Evolutionary conservation across 169 alveolate species (phyloP), one percentile per base, ranked within the genome.

Genomic region (Theileria annulata): DNA sequence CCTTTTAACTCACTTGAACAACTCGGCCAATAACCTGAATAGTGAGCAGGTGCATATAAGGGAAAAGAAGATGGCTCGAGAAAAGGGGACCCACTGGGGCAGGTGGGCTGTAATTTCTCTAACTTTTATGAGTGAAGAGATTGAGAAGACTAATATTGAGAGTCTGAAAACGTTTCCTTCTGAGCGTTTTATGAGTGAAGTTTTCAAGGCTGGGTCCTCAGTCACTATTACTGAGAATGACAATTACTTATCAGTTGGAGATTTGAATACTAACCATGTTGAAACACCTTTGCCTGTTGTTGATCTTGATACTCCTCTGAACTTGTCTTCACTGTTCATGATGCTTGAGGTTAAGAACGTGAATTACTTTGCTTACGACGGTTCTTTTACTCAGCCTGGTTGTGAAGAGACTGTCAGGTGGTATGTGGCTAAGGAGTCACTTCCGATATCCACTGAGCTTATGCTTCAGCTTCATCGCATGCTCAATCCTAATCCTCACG

Each of bases 61-160:
- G 30, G 79, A 72, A 56, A 77, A 83, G 77, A 63, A 73, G 47
- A 47, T 72, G 59, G 84, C 89, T n/a, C 60, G 89, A 17, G 75
- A 75, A n/a, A 60, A 47, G 28, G 66, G 66, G 23, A 73, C 78
- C 4, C 88, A 67, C 54, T 71, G 80, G 86, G 88, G 87, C 27
- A 84, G 90, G 59, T 93, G 95, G 94, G 90, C 94, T 33, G 96
- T 93, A 27, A 76, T 93, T 35, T 91, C 95, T 23, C 66, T 90
- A 51, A 93, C 96, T 17, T 93, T 93, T 67, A 87, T 92, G 92
- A 93, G 95, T 71, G 95, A 88, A 64, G 93, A 93, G 87, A 93
- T 93, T 64, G 88, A 80, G 63, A 79, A 85, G 33, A 87, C 94
- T 31, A 91, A 84, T 25, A 87, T 90, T 25, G 87, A 85, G 49